Evolutionary conservation across 345 rosid genomes (phyloP).

Genomic region (Euclidium syriacum): DNA sequence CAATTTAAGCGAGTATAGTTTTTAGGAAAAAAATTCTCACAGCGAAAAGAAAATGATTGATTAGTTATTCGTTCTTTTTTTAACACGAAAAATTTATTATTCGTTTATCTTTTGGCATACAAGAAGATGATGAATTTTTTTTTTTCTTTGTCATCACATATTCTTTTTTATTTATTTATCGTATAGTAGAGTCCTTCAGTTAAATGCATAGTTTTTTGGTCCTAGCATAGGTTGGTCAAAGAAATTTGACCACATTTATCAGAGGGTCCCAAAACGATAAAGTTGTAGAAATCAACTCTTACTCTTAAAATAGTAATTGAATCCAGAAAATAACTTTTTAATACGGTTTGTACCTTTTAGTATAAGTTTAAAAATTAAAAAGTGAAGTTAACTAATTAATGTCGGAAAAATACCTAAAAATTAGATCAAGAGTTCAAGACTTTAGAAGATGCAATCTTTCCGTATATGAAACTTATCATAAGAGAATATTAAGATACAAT

Average conservation of each 20-base stretch:
- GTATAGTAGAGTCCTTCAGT: not conserved
- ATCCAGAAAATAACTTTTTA: constrained; percentile 5
- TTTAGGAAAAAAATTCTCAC: no score
- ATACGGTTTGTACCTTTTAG: not conserved
- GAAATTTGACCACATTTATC: not conserved
- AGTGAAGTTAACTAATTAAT: not conserved
- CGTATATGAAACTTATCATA: constrained; percentile 4
- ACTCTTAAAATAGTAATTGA: not conserved
- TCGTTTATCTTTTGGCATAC: not conserved
- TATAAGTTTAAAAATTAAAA: not conserved
- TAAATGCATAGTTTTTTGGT: not conserved
- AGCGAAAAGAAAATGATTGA: no score
- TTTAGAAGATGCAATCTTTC: not conserved
- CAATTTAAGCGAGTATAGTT: no score
- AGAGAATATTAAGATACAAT: constrained; percentile 3
- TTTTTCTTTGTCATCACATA: no score
- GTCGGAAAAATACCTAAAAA: not conserved
- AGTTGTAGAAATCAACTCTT: not conserved
- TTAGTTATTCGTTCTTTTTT: not conserved
- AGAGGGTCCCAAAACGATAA: not conserved
- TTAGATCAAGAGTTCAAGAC: not conserved
- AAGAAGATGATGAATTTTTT: not conserved
- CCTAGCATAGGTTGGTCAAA: not conserved
- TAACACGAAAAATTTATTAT: not conserved
- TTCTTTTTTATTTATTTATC: no score